phyloP scores from a whole-genome alignment of 805 yeast genomes.

The Saturnispora hagleri region DNA sequence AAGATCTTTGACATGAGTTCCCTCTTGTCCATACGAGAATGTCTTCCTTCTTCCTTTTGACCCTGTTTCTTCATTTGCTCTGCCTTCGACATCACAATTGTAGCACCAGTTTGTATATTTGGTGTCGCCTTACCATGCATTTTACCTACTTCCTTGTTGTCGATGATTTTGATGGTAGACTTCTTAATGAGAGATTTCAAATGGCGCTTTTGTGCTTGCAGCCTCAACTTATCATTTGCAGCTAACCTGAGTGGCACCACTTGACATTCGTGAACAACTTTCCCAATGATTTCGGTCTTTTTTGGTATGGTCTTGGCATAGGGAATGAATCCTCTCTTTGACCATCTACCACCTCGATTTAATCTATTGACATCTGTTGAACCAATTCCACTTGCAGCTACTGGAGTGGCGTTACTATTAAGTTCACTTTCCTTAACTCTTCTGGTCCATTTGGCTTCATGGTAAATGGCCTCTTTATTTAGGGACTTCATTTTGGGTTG shows the following conservation, averaged over 20 bases:
- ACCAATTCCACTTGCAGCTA: slow-evolving; percentile 22
- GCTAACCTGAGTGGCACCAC: slow-evolving; percentile 72
- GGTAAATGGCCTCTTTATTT: slow-evolving; percentile 28
- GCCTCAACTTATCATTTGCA: slow-evolving; percentile 53
- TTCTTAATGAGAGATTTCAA: slow-evolving; percentile 30
- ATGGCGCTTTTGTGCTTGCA: slow-evolving; percentile 33
- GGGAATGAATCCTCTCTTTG: slow-evolving; percentile 40
- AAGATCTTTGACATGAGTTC: slow-evolving; percentile 83
- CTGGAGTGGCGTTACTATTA: slow-evolving; percentile 9
- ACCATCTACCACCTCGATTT: slow-evolving; percentile 8
- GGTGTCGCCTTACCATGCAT: slow-evolving; percentile 82
- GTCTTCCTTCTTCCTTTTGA: slow-evolving; percentile 64
- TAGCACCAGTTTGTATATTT: slow-evolving; percentile 57
- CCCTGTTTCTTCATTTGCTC: slow-evolving; percentile 45
- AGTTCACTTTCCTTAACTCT: slow-evolving; percentile 16
- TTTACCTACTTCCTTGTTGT: slow-evolving; percentile 70
- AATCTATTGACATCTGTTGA: slow-evolving; percentile 15
- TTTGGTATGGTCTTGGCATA: slow-evolving; percentile 83
- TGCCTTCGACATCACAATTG: slow-evolving; percentile 59
- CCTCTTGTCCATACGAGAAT: slow-evolving; percentile 88
- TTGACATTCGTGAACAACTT: slow-evolving; percentile 87
- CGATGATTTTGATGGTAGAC: slow-evolving; percentile 46
- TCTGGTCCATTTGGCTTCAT: slow-evolving; percentile 27
- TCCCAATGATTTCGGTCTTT: slow-evolving; percentile 78
- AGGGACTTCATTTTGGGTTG: slow-evolving; percentile 39